Percentiles rank a stretch among this genome's conserved stretches.
Conservation (phyloP, 345 rosid genomes). For the Eutrema japonicum region DNA sequence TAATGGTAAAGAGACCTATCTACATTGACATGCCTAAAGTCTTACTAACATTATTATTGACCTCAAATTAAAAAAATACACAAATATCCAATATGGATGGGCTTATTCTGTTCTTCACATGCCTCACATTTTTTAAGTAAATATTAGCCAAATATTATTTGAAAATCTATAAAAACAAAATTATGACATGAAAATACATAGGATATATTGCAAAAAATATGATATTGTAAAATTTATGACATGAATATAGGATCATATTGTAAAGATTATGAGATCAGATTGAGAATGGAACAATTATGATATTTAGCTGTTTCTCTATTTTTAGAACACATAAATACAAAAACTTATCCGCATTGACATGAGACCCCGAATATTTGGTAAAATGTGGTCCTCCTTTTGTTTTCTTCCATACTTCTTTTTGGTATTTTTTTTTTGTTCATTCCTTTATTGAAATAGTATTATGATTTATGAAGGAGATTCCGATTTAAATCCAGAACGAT, state of each 20-base stretch:
- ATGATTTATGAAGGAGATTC: neutral
- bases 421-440: neutral
- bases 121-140: conserved; percentile 7
- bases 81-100: conserved; percentile 23
- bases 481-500: neutral
- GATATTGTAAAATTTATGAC: neutral
- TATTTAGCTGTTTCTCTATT: neutral
- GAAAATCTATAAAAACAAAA: no score
- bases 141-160: no score
- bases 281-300: neutral
- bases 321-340: conserved; percentile 33
- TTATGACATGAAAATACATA: neutral
- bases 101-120: conserved; percentile 28
- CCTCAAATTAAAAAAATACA: conserved; percentile 24
- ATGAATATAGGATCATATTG: no score
- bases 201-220: neutral
- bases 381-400: conserved; percentile 31
- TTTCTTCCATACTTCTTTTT: conserved; percentile 11
- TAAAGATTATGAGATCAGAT: neutral
- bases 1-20: conserved; percentile 37
- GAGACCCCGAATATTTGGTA: conserved; percentile 37
- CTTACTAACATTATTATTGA: conserved; percentile 34
- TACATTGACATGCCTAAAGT: conserved; percentile 43
- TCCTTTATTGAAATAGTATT: neutral
- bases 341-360: conserved; percentile 38